Conservation (phyloP, 75 land plant species). For the Pinus tabuliformis region DNA sequence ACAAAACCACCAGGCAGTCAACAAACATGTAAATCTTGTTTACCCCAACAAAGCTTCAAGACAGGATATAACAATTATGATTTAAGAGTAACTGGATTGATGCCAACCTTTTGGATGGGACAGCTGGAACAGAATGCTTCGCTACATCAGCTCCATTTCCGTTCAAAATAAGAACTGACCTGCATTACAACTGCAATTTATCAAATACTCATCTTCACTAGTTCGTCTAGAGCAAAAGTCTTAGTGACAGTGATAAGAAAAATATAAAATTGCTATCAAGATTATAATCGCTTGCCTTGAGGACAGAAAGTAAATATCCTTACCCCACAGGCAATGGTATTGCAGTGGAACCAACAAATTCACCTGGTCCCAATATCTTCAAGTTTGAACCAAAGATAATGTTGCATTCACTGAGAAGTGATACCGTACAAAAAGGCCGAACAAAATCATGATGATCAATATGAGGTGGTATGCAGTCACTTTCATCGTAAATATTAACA, state of each 20-base stretch:
- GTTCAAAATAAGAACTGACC: slow-evolving; percentile 88
- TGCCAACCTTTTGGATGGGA: slow-evolving; percentile 68
- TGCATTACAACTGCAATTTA: slow-evolving; percentile 20
- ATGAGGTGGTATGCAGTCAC: slow-evolving; percentile 71
- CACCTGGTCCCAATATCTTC: slow-evolving; percentile 47
- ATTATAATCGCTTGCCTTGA: background rate
- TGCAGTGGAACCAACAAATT: slow-evolving; percentile 39
- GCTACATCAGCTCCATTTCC: slow-evolving; percentile 96
- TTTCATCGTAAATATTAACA: slow-evolving; percentile 54
- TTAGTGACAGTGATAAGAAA: background rate
- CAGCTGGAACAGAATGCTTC: slow-evolving; percentile 91
- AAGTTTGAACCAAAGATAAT: slow-evolving; percentile 53
- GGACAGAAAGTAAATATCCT: slow-evolving; percentile 11
- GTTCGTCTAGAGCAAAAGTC: background rate
- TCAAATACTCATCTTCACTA: background rate
- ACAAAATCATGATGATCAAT: slow-evolving; percentile 72
- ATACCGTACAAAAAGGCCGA: slow-evolving; percentile 60
- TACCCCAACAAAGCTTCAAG: background rate
- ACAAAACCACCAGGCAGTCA: background rate
- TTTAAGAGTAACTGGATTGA: background rate
- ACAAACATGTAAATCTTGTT: background rate
- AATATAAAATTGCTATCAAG: background rate
- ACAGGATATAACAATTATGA: background rate
- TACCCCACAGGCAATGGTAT: slow-evolving; percentile 88
- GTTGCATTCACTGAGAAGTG: slow-evolving; percentile 57